Evolutionary conservation across 345 rosid genomes (phyloP).

Genomic region (Garcia nutans): DNA sequence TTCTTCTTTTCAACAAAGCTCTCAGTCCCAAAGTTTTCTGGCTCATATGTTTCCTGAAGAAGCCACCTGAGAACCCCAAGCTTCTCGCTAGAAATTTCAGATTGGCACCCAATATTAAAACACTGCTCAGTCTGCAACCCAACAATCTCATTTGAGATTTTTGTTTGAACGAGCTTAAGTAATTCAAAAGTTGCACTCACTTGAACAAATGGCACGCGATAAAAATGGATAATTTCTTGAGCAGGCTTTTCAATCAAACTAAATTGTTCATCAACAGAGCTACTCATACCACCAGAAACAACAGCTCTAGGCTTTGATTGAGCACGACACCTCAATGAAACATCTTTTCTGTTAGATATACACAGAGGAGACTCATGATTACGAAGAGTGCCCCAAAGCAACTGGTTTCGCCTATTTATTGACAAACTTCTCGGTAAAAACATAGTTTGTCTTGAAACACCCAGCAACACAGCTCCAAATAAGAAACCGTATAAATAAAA

Average conservation of each 20-base stretch:
- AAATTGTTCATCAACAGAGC: conserved; percentile 46
- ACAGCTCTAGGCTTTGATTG: conserved; percentile 50
- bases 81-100: conserved; percentile 48
- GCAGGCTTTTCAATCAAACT: conserved; percentile 56
- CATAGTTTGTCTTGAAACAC: conserved; percentile 14
- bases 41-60: conserved; percentile 87
- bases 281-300: conserved; percentile 36
- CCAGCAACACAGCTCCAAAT: conserved; percentile 14
- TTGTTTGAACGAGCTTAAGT: conserved; percentile 61
- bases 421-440: conserved; percentile 11
- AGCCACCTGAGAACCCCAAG: conserved; percentile 67
- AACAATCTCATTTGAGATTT: conserved; percentile 63
- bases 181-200: conserved; percentile 65
- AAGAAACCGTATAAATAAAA: background rate
- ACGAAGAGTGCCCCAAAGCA: conserved; percentile 20
- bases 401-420: conserved; percentile 20
- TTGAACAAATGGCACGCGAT: conserved; percentile 73
- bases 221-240: conserved; percentile 61
- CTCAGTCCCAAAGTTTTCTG: conserved; percentile 68
- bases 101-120: conserved; percentile 65
- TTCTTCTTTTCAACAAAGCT: conserved; percentile 80
- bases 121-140: conserved; percentile 81
- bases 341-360: conserved; percentile 14
- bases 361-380: background rate
- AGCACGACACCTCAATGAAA: conserved; percentile 52